Evolutionary conservation across 305 asterid genomes (phyloP).

Genomic region (Solanum hybrid): DNA sequence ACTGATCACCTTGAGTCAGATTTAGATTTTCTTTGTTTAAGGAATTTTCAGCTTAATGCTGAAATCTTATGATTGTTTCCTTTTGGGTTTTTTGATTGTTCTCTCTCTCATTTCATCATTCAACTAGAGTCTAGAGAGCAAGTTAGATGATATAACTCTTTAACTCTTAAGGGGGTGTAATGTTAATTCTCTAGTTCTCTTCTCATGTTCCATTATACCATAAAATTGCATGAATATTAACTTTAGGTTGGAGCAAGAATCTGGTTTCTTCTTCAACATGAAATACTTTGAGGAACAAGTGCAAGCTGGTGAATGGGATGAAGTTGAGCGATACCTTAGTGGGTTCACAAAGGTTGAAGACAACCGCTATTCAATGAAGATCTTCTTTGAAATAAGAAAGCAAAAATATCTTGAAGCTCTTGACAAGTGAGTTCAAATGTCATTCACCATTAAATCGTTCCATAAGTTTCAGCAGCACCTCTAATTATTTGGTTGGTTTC

Average conservation of each 20-base stretch:
- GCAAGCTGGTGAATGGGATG: slow-evolving; percentile 94
- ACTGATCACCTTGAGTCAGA: background rate
- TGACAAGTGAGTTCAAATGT: slow-evolving; percentile 46
- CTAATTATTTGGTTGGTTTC: background rate
- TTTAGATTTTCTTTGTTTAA: background rate
- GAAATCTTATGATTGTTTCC: background rate
- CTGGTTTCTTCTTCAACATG: slow-evolving; percentile 93
- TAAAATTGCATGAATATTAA: background rate
- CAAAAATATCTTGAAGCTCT: slow-evolving; percentile 98
- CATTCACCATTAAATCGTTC: background rate
- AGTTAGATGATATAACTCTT: background rate
- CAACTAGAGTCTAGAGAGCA: background rate
- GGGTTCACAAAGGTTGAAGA: slow-evolving; percentile 97
- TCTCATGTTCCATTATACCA: background rate
- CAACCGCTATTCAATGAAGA: slow-evolving; percentile 92
- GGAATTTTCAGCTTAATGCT: background rate
- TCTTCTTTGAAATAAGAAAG: slow-evolving; percentile 94
- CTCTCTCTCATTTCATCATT: background rate
- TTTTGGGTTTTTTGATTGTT: background rate
- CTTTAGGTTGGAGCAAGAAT: slow-evolving; percentile 86
- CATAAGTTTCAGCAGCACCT: slow-evolving; percentile 2
- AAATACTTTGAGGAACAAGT: slow-evolving; percentile 88
- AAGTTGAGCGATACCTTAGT: slow-evolving; percentile 80
- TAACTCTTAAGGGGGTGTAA: background rate
- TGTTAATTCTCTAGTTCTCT: background rate